Evolutionary conservation across 305 asterid species (phyloP).

Genomic region (Plantago rigida): DNA sequence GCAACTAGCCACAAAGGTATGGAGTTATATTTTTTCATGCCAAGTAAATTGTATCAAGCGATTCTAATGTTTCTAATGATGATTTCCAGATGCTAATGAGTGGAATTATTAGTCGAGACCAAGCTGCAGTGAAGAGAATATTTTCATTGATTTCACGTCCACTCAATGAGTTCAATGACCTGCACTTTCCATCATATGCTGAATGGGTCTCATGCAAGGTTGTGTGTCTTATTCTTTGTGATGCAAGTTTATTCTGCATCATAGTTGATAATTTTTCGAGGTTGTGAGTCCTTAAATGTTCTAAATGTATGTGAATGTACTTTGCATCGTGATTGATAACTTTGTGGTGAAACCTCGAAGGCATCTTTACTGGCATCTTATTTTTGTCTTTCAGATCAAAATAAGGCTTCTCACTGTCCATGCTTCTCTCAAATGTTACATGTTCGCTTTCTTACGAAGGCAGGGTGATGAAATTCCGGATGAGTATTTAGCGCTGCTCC

Average conservation of each 20-base stretch:
- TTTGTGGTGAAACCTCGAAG: conserved; percentile 7
- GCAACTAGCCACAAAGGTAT: conserved; percentile 91
- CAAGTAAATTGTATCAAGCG: conserved; percentile 20
- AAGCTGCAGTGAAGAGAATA: conserved; percentile 85
- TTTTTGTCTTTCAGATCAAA: conserved; percentile 57
- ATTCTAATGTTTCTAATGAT: conserved; percentile 28
- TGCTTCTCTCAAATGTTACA: conserved; percentile 90
- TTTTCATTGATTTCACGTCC: conserved; percentile 95
- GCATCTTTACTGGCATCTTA: conserved; percentile 25
- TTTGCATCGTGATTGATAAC: conserved; percentile 20
- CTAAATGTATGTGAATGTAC: conserved; percentile 9
- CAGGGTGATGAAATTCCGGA: conserved; percentile 63
- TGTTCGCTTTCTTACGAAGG: conserved; percentile 62
- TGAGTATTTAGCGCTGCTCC: conserved; percentile 68
- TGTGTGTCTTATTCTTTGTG: conserved; percentile 8
- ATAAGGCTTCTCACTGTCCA: conserved; percentile 90
- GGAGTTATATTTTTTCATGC: conserved; percentile 21
- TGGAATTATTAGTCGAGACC: conserved; percentile 91
- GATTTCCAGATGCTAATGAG: conserved; percentile 82
- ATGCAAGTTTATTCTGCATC: too few relatives aligned
- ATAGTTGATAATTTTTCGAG: too few relatives aligned
- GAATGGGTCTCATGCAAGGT: conserved; percentile 99
- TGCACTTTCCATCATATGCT: conserved; percentile 92
- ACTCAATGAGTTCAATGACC: conserved; percentile 77
- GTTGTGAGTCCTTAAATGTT: too few relatives aligned